phyloP scores from a whole-genome alignment of 2,329 filamentous ascomycete genomes.

The Clonostachys byssicola region DNA sequence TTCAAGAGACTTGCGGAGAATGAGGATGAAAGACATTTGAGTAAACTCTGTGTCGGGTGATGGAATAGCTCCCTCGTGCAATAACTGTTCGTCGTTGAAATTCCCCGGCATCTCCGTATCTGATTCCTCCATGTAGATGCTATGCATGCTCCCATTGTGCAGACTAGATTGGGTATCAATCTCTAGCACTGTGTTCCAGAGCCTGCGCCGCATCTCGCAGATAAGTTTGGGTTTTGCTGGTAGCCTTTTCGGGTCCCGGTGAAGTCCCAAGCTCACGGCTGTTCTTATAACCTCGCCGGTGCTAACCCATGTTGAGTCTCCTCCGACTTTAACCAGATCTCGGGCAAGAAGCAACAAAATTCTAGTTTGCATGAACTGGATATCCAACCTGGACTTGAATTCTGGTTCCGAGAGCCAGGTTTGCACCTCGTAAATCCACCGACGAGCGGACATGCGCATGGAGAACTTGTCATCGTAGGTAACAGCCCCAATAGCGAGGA shows the following conservation, averaged over 20 bases:
- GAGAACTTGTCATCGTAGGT: constrained; percentile 45
- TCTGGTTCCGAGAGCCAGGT: constrained; percentile 48
- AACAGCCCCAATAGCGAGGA: constrained; percentile 51
- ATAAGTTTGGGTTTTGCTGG: constrained; percentile 25
- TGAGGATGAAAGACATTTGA: constrained; percentile 30
- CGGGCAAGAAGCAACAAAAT: constrained; percentile 37
- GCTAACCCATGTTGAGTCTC: constrained; percentile 40
- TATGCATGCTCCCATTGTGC: constrained; percentile 36
- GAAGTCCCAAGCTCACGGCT: constrained; percentile 45
- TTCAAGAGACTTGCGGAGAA: constrained; percentile 34
- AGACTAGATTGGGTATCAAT: constrained; percentile 38
- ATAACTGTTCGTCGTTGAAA: constrained; percentile 39
- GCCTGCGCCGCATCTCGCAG: constrained; percentile 41
- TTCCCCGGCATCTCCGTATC: constrained; percentile 44
- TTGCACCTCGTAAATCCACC: constrained; percentile 55
- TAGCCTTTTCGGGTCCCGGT: constrained; percentile 38
- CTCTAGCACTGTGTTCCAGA: constrained; percentile 52
- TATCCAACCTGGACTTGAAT: constrained; percentile 44
- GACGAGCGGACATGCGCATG: constrained; percentile 40
- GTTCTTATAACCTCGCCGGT: constrained; percentile 36
- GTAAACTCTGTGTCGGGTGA: constrained; percentile 29
- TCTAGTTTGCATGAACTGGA: constrained; percentile 43
- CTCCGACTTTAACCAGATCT: constrained; percentile 28
- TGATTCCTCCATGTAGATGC: constrained; percentile 38
- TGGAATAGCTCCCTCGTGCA: constrained; percentile 15